These are phyloP conservation scores for Penicillium sp. DNA, from an alignment of 2,329 filamentous ascomycete species.

Conservation along the genomic window DNA sequence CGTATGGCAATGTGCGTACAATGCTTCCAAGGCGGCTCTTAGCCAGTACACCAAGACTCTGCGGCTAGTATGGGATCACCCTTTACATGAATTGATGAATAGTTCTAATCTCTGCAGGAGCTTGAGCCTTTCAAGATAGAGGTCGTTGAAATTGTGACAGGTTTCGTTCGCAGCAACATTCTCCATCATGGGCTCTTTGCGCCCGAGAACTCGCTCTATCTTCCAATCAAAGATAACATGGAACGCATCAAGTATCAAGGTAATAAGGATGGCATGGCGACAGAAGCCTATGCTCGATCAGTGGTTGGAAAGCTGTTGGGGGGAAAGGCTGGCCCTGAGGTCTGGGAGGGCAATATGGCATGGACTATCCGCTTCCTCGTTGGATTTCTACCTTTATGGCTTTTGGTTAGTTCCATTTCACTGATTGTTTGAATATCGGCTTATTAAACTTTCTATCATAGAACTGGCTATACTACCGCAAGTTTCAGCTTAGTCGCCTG, in stretches of 20 bases:
- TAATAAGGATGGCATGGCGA: conserved; percentile 20
- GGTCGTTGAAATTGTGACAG: conserved; percentile 9
- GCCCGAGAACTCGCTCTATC: conserved; percentile 3
- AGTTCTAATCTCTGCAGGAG: conserved; percentile 2
- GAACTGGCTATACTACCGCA: too few species aligned
- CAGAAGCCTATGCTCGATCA: conserved; percentile 14
- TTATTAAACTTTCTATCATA: too few species aligned
- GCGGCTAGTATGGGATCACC: neutral
- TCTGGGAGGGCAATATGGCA: too few species aligned
- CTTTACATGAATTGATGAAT: neutral
- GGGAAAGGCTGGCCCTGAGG: neutral
- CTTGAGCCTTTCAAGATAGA: conserved; percentile 1
- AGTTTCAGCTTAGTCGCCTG: too few species aligned
- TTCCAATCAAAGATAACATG: conserved; percentile 5
- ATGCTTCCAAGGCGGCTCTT: conserved; percentile 10
- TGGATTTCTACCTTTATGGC: too few species aligned
- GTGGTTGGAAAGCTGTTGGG: conserved; percentile 7
- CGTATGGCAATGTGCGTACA: conserved; percentile 7
- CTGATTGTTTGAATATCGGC: too few species aligned
- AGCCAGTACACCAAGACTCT: conserved; percentile 7
- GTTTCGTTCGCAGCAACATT: conserved; percentile 8
- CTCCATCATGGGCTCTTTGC: conserved; percentile 7
- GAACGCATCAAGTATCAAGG: conserved; percentile 21
- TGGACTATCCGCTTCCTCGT: too few species aligned
- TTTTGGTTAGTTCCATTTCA: too few species aligned